Base-by-base conservation (phyloP, 495 filamentous ascomycete species). In the Chaetomidium leptoderma region DNA sequence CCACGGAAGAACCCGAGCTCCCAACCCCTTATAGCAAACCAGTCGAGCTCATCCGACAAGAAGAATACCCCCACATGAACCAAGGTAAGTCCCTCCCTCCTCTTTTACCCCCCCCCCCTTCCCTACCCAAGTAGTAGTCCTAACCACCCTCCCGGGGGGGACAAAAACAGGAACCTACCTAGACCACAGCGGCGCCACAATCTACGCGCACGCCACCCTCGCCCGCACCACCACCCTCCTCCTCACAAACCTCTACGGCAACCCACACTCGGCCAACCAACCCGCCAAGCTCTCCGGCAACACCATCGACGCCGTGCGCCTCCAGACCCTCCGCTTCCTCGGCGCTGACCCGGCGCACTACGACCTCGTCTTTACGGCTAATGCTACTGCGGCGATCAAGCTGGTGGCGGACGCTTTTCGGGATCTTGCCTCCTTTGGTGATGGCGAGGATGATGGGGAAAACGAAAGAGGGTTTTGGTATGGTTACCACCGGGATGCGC, bases 321-420 rank as follows among this genome's bases (percentile, higher is more conserved):
- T 73, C 44, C 75, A 81, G 55, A 82, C 81, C 5, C 84, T 91
- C 55, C 87, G 85, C 53, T 90, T 92, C 69, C 91, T 96, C 70
- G 86, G 90, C 45, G 92, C 92, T 2, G 83, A 90, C 61, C 90
- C 91, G 1, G 80, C 84, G 6, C 78, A 87, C 21, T 97, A 90
- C 66, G 92, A 97, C 65, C 71, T 97, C 17, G 81, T 96, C 23
- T 97, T 97, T 69, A 89, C 92, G 56, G 83, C 90, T 35, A 97
- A 97, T 68, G 88, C 92, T 32, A 96, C 92, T 0, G 92, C 91
- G 2, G 92, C 82, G 13, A 88, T 96, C 56, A 97, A 97, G 70
- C 72, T 90, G 3, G 89, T 91, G 23, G 78, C 77, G 9, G 86
- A 89, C 17, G 76, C 74, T 32, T 86, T 91, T 58, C 71, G 77